These are phyloP conservation scores for Whalleya microplaca DNA, from an alignment of 2,329 filamentous ascomycete species.

Conservation along the genomic window DNA sequence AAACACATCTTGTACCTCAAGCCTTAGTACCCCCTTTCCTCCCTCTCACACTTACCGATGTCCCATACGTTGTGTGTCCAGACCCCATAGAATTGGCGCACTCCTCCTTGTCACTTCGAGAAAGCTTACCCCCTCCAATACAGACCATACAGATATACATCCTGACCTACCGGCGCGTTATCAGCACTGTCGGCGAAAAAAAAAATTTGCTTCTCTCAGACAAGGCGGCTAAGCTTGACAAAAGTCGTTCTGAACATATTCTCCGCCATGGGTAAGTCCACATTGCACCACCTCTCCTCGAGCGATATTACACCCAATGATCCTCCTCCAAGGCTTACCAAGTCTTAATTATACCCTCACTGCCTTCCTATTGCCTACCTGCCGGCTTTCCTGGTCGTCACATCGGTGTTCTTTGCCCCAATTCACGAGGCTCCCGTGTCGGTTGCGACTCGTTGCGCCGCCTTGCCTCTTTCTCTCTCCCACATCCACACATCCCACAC, in stretches of 20 bases:
- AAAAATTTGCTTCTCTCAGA: slow-evolving; percentile 13
- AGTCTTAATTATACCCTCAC: background rate
- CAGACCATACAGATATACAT: slow-evolving; percentile 37
- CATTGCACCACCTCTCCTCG: slow-evolving; percentile 21
- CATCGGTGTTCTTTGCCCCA: slow-evolving; percentile 10
- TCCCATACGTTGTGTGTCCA: slow-evolving; percentile 13
- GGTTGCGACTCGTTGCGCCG: slow-evolving; percentile 9
- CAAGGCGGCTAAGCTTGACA: slow-evolving; percentile 35
- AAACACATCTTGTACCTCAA: slow-evolving; percentile 23
- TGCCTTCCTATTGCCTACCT: background rate
- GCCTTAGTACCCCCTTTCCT: slow-evolving; percentile 19
- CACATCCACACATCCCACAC: slow-evolving; percentile 21
- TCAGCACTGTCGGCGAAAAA: slow-evolving; percentile 28
- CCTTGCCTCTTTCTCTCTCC: slow-evolving; percentile 20
- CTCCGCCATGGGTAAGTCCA: slow-evolving; percentile 38
- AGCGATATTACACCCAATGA: slow-evolving; percentile 17
- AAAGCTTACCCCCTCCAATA: slow-evolving; percentile 37
- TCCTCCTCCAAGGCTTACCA: background rate
- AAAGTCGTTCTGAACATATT: slow-evolving; percentile 29
- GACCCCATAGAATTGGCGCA: slow-evolving; percentile 25
- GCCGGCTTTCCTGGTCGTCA: background rate
- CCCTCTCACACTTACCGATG: slow-evolving; percentile 23
- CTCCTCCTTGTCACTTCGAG: slow-evolving; percentile 36
- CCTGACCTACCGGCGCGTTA: slow-evolving; percentile 25
- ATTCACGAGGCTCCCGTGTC: slow-evolving; percentile 10